These are phyloP conservation scores for Aaosphaeria arxii DNA, from an alignment of 2,329 filamentous ascomycete genomes.

Conservation along the genomic window DNA sequence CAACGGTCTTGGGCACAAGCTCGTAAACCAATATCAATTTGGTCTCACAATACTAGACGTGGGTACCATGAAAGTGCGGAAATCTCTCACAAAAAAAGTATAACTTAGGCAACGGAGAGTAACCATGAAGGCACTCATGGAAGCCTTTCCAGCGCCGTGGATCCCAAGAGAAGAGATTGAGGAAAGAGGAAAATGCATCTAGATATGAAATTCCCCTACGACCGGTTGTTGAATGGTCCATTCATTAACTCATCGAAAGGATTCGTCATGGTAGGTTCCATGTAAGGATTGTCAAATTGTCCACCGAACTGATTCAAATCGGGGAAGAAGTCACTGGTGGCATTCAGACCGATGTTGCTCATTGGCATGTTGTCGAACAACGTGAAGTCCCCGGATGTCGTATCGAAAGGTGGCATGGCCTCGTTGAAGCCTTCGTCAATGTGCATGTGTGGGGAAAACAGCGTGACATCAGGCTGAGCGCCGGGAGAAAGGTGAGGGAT, in stretches of 20 bases:
- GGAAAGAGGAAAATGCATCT: too few species aligned
- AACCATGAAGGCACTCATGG: too few species aligned
- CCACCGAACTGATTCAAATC: slow-evolving; percentile 34
- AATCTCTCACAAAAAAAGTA: too few species aligned
- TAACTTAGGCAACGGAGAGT: too few species aligned
- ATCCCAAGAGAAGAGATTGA: too few species aligned
- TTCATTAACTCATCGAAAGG: slow-evolving; percentile 30
- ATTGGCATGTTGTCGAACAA: slow-evolving; percentile 47
- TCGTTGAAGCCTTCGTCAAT: slow-evolving; percentile 66
- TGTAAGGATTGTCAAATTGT: slow-evolving; percentile 34
- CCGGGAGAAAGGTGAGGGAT: slow-evolving; percentile 63
- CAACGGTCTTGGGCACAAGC: too few species aligned
- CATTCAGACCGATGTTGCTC: slow-evolving; percentile 20
- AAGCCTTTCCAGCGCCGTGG: too few species aligned
- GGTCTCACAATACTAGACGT: too few species aligned
- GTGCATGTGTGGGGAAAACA: slow-evolving; percentile 64
- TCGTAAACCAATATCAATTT: too few species aligned
- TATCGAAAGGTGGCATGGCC: slow-evolving; percentile 32
- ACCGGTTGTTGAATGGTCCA: slow-evolving; percentile 1
- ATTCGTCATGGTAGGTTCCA: slow-evolving; percentile 18
- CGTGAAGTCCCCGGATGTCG: slow-evolving; percentile 57
- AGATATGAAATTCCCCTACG: too few species aligned
- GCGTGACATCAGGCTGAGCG: slow-evolving; percentile 66
- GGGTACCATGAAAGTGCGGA: too few species aligned
- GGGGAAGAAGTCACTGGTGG: slow-evolving; percentile 35